These are phyloP conservation scores for Sphagnum fallax DNA, from an alignment of 228 moss, liverwort and hornwort genomes.

Conservation along the genomic window DNA sequence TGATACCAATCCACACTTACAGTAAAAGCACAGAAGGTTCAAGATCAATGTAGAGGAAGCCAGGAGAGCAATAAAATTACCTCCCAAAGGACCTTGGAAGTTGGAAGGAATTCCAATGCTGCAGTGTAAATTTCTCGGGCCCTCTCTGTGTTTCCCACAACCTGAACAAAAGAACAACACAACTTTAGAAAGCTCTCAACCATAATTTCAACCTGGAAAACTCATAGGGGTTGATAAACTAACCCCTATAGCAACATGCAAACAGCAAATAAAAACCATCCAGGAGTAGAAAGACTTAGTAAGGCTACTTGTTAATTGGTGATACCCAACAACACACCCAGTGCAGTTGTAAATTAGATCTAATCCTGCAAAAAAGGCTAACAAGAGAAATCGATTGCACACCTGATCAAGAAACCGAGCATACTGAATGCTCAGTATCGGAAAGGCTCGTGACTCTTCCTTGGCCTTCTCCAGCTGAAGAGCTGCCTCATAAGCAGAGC, in stretches of 20 bases:
- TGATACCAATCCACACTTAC: no score
- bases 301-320: no score
- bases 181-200: neutral
- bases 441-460: constrained; percentile 61
- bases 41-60: no score
- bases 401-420: constrained; percentile 97
- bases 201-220: neutral
- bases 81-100: constrained; percentile 86
- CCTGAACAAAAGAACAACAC: constrained; percentile 24
- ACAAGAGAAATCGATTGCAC: neutral
- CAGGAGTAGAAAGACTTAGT: no score
- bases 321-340: no score
- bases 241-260: neutral
- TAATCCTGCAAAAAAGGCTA: no score
- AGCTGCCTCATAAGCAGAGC: constrained; percentile 48
- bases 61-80: constrained; percentile 14
- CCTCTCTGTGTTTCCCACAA: constrained; percentile 50
- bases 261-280: neutral
- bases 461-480: constrained; percentile 67
- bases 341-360: neutral
- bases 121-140: constrained; percentile 53
- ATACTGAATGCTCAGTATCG: constrained; percentile 76
- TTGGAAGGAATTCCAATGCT: constrained; percentile 61
- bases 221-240: neutral
- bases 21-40: no score